Evolutionary conservation across 495 filamentous ascomycete genomes (phyloP).

Genomic region (Monascus purpureus): DNA sequence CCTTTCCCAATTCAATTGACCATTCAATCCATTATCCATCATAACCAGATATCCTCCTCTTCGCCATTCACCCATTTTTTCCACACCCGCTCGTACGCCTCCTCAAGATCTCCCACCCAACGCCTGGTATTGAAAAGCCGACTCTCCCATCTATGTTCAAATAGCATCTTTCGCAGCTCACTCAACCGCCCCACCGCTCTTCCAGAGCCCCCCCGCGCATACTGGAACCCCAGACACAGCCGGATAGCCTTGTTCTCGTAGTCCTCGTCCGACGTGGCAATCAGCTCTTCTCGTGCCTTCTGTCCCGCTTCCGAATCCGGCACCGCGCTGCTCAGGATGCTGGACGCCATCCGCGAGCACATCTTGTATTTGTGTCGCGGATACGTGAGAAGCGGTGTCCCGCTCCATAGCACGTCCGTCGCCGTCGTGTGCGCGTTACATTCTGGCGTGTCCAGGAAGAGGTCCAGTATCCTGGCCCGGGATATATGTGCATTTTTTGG

Average conservation of each 20-base stretch:
- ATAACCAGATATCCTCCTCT: conserved; percentile 79
- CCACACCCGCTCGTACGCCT: conserved; percentile 82
- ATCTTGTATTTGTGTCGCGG: conserved; percentile 96
- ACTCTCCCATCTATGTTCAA: conserved; percentile 66
- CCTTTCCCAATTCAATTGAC: too few relatives aligned
- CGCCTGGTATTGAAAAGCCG: conserved; percentile 81
- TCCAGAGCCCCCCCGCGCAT: conserved; percentile 37
- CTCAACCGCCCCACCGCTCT: conserved; percentile 52
- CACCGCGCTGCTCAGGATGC: conserved; percentile 79
- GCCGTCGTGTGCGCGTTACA: conserved; percentile 98
- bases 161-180: conserved; percentile 67
- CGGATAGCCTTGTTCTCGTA: conserved; percentile 73
- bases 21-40: conserved; percentile 3
- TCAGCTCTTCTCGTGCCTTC: conserved; percentile 58
- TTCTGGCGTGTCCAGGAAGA: conserved; percentile 95
- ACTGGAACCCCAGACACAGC: conserved; percentile 54
- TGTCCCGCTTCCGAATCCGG: conserved; percentile 53
- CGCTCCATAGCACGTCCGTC: conserved; percentile 91
- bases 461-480: conserved; percentile 77
- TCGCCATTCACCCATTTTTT: conserved; percentile 70
- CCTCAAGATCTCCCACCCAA: conserved; percentile 87
- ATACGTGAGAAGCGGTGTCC: conserved; percentile 84
- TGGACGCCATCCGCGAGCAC: conserved; percentile 96
- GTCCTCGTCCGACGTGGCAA: conserved; percentile 58
- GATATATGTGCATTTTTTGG: conserved; percentile 92